Evolutionary conservation across 257 asterid genomes (phyloP), one percentile per base, ranked within the genome.

Genomic region (Striga asiatica): DNA sequence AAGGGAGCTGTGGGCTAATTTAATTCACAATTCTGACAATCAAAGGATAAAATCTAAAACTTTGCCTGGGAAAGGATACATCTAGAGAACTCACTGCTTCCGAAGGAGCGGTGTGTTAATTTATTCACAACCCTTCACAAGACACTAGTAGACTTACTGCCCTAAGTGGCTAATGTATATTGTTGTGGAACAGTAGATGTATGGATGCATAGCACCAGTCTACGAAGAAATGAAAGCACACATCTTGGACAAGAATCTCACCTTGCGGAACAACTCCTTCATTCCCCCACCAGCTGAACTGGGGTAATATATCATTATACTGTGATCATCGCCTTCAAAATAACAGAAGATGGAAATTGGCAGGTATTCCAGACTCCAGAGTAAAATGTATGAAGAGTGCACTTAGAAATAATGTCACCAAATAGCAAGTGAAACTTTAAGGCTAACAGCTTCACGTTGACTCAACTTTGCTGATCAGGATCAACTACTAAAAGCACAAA

Each of bases 281-380:
- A 89, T 89, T 28, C 98, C 98, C 57, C 98, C 94, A 47, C 98
- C 98, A 32, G 96, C 96, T 65, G 98, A 78, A 75, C 96, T 89
- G 54, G 98, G 98, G 71, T 89, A 89, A 66, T 89, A 89, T 68
- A 89, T 89, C 98, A 86, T 89, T 64, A 92, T 81, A 54, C 97
- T 77, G 78, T 92, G 98, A 75, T 92, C 72, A 67, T 92, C 97
- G 68, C 94, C 98, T 92, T 74, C 77, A 77, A 25, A n/a, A 61
- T 56, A 73, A 56, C 50, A 48, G 52, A 67, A 68, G 46, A 71
- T 49, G 67, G 71, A 58, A 22, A 46, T 63, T 54, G 43, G 16
- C 56, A 66, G 54, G 64, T 65, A 65, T 68, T 52, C n/a, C n/a
- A n/a, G n/a, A n/a, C n/a, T 31, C 45, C 19, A 59, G 27, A 41